Base-by-base conservation (phyloP, 306 rosid species). In the Herpetospermum pedunculosum region DNA sequence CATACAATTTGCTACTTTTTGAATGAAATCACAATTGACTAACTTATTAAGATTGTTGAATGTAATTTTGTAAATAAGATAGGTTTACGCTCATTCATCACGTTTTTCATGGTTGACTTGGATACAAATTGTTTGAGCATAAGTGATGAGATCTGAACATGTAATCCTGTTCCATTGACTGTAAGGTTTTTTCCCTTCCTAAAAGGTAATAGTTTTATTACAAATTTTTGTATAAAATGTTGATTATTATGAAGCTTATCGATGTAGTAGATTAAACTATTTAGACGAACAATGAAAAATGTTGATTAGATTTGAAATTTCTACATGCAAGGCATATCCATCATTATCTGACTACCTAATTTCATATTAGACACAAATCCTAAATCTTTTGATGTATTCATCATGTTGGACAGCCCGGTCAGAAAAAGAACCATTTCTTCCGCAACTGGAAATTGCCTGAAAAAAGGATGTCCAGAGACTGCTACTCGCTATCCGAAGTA, bases 361-460 rank as follows among this genome's bases (percentile, higher is more conserved):
- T 21, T 49, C 29, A 19, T 68, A 14, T 43, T 8, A 26, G 25
- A 68, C 40, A 25, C 23, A 25, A 44, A 4, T 69, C 38, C 40
- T 26, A 15, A 44, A 68, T 44, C 53, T 14, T 68, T 43, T 43
- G 6, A 15, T 67, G 32, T 23, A 67, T 69, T 26, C 34, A 41
- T 77, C 55, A 21, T 30, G 46, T 30, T 76, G 80, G 29, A 34
- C 44, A 19, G 3, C 65, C 49, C 15, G 57, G 32, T 41, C 74
- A 81, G 88, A 63, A 75, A 78, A 78, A 53, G 38, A 67, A 70
- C 49, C 73, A 53, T 37, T 73, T 80, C 53, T 73, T 78, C 3
- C 84, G 80, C 76, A 90, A 92, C 87, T 92, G 92, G 96, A 84
- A 82, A 43, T 68, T 85, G 65, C 86, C 58, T 3, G 91, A 85